Evolutionary conservation across 2,329 filamentous ascomycete genomes (phyloP), one percentile per base, ranked within the genome.

Genomic region (Neopestalotiopsis sp.): DNA sequence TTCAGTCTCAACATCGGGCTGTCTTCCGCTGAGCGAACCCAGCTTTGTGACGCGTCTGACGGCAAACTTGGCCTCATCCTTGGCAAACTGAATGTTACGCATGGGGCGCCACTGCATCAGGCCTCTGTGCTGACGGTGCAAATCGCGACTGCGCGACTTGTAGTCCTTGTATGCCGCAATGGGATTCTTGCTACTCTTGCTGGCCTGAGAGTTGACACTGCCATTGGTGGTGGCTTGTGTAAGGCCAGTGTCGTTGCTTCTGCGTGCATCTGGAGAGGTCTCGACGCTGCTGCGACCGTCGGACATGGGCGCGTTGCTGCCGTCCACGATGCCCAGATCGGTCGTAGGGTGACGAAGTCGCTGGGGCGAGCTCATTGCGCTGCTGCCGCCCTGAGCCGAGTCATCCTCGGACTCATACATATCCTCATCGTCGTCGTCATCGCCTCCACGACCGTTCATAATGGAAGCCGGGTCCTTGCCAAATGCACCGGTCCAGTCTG

Each of bases 61-160:
- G 0, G 93, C 94, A 81, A 91, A 95, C 75, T 92, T 91, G 0
- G 92, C 90, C 83, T 98, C 93, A 75, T 98, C 87, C 81, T 96
- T 97, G 58, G 91, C 95, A 79, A 98, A 98, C 73, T 91, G 90
- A 28, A 90, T 85, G 77, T 97, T 97, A 56, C 95, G 87, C 78
- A 95, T 92, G 0, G 95, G 95, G 76, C 91, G 93, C 94, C 95
- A 98, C 80, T 98, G 95, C 94, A 98, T 97, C 77, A 97, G 76
- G 0, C 95, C 95, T 12, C 95, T 87, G 74, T 98, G 94, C 81
- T 95, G 94, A 0, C 95, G 89, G 78, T 95, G 92, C 78, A 98
- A 86, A 61, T 92, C 90, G 71, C 92, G 89, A 77, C 91, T 94
- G 71, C 90, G 87, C 68, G 85, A 85, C 74, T 89, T 90, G 78